Evolutionary conservation across 352 stramenopile genomes (phyloP).

Genomic region (Pythium aphanidermatum): DNA sequence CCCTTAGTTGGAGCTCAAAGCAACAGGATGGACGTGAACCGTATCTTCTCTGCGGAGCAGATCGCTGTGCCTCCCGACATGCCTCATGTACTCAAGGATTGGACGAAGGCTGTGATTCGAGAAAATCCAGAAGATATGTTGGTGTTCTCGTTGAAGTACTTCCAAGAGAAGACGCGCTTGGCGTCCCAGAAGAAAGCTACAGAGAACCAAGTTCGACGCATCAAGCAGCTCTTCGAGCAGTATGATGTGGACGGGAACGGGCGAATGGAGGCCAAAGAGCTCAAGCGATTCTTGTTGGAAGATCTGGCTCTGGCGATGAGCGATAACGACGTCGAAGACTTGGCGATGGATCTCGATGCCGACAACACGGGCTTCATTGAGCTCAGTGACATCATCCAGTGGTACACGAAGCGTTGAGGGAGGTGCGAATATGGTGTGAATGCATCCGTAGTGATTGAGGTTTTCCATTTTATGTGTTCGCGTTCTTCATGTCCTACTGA

Average conservation of each 20-base stretch:
- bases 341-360: conserved; percentile 57
- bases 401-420: conserved; percentile 57
- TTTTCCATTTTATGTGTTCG: too few species aligned
- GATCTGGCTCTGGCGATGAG: conserved; percentile 51
- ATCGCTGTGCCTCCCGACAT: conserved; percentile 87
- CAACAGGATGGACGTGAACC: conserved; percentile 86
- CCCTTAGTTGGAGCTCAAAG: too few species aligned
- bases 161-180: conserved; percentile 68
- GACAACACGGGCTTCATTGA: conserved; percentile 81
- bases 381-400: conserved; percentile 77
- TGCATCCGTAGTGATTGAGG: conserved; percentile 2
- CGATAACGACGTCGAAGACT: conserved; percentile 60
- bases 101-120: conserved; percentile 87
- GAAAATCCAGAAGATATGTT: conserved; percentile 71
- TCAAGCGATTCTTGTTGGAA: conserved; percentile 56
- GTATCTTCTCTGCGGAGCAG: conserved; percentile 91
- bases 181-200: conserved; percentile 54
- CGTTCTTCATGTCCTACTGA: neutral
- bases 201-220: conserved; percentile 56
- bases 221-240: conserved; percentile 68
- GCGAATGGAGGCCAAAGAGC: conserved; percentile 71
- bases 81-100: conserved; percentile 85
- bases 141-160: conserved; percentile 82
- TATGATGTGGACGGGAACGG: conserved; percentile 80
- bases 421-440: too few species aligned